phyloP scores from a whole-genome alignment of 2,329 filamentous ascomycete species.

The Thermoascus crustaceus region DNA sequence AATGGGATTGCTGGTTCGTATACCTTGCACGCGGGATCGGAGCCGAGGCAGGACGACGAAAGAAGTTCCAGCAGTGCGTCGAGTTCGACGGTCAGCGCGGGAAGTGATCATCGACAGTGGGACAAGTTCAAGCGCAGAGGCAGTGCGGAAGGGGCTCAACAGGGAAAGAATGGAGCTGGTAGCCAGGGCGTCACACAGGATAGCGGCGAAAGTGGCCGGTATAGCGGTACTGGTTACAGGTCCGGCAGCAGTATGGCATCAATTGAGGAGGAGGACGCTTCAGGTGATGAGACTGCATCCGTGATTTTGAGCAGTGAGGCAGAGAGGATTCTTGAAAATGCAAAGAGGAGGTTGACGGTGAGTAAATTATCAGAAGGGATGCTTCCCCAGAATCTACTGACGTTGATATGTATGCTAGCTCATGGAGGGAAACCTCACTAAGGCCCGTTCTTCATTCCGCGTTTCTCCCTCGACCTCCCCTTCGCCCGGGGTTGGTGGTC shows the following conservation, averaged over 20 bases:
- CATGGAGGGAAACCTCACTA: slow-evolving; percentile 85
- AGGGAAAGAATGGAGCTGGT: slow-evolving; percentile 2
- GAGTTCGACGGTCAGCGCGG: slow-evolving; percentile 27
- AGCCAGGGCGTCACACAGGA: not conserved
- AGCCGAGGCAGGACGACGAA: slow-evolving; percentile 28
- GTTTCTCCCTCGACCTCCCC: slow-evolving; percentile 41
- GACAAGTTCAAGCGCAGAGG: no score
- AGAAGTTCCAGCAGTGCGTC: slow-evolving; percentile 27
- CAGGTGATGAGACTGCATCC: slow-evolving; percentile 61
- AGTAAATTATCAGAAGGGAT: no score
- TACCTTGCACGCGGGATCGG: slow-evolving; percentile 3
- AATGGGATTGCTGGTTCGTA: not conserved
- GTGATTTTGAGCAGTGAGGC: slow-evolving; percentile 71
- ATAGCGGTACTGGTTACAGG: slow-evolving; percentile 13
- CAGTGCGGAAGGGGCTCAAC: slow-evolving; percentile 5
- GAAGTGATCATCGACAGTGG: slow-evolving; percentile 16
- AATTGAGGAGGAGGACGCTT: slow-evolving; percentile 30
- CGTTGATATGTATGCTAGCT: slow-evolving; percentile 54
- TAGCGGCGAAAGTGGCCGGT: slow-evolving; percentile 3
- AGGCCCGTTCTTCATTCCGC: slow-evolving; percentile 63
- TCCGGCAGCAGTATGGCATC: slow-evolving; percentile 27
- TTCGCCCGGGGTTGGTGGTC: slow-evolving; percentile 11
- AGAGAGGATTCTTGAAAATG: slow-evolving; percentile 85
- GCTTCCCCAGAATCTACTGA: no score
- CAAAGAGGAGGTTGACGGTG: slow-evolving; percentile 81